A percentile compares a stretch with the other conserved stretches of the same genome.
Evolutionary conservation across 2,329 filamentous ascomycete genomes (phyloP).

Genomic region (Exophiala oligosperma): DNA sequence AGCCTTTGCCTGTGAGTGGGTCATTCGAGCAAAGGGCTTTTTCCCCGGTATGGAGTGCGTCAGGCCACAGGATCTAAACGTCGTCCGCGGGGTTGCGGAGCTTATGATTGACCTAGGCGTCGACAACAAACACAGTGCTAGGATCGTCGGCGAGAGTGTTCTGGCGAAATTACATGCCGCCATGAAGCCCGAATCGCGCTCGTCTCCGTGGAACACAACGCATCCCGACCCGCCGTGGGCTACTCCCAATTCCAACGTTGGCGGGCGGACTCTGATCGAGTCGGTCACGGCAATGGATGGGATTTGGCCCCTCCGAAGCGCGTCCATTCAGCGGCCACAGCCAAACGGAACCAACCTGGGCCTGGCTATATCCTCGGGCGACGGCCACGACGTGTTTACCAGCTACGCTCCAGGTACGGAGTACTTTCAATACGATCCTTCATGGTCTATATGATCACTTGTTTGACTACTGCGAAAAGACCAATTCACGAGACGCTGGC

Average conservation of each 20-base stretch:
- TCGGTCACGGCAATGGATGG: background rate
- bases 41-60: conserved; percentile 1
- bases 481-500: too few relatives aligned
- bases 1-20: conserved; percentile 4
- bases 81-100: conserved; percentile 4
- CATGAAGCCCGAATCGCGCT: background rate
- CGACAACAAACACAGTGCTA: conserved; percentile 9
- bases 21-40: conserved; percentile 2
- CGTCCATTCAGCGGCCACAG: background rate
- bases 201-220: background rate
- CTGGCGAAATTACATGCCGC: conserved; percentile 1
- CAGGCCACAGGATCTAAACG: background rate
- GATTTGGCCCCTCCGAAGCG: background rate
- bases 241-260: background rate
- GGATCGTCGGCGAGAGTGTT: conserved; percentile 3
- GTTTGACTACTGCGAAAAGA: background rate
- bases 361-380: background rate
- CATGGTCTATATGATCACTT: background rate
- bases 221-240: background rate
- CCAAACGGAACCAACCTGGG: background rate
- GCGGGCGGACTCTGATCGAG: background rate
- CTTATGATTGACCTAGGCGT: conserved; percentile 9
- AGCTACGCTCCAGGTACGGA: background rate
- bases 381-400: background rate
- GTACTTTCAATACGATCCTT: background rate